phyloP scores from a whole-genome alignment of 192 early-diverging fungal species.

The Coemansia erecta region DNA sequence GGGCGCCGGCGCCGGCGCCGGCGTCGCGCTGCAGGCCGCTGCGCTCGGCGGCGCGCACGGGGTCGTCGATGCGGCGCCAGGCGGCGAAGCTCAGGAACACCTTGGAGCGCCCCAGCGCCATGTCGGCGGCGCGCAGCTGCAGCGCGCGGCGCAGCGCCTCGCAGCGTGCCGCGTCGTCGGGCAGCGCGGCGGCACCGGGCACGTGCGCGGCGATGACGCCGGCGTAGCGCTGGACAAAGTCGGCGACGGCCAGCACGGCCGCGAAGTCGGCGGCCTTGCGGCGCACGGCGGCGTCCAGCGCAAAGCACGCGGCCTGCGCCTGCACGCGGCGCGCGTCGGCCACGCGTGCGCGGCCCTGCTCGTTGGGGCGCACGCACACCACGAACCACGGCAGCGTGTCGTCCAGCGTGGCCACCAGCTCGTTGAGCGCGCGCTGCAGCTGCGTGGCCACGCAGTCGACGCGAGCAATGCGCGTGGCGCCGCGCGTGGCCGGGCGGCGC shows the following conservation, averaged over 20 bases:
- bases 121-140: slow-evolving; percentile 51
- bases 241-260: slow-evolving; percentile 31
- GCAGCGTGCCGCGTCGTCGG: slow-evolving; percentile 25
- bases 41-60: slow-evolving; percentile 61
- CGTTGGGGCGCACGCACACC: slow-evolving; percentile 62
- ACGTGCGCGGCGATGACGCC: slow-evolving; percentile 48
- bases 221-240: slow-evolving; percentile 53
- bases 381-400: slow-evolving; percentile 78
- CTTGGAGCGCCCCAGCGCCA: slow-evolving; percentile 57
- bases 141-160: slow-evolving; percentile 43
- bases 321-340: slow-evolving; percentile 48
- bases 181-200: slow-evolving; percentile 12
- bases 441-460: slow-evolving; percentile 65
- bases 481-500: slow-evolving; percentile 61
- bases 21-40: slow-evolving; percentile 53
- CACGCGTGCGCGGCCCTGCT: slow-evolving; percentile 28
- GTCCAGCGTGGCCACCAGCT: slow-evolving; percentile 66
- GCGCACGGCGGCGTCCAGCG: slow-evolving; percentile 28
- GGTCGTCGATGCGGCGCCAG: slow-evolving; percentile 84
- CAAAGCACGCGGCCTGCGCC: slow-evolving; percentile 33
- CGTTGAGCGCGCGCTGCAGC: slow-evolving; percentile 66
- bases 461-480: slow-evolving; percentile 55
- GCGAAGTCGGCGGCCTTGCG: slow-evolving; percentile 49
- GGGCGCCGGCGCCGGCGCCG: slow-evolving; percentile 8
- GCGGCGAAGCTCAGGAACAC: slow-evolving; percentile 72